Evolutionary conservation across 768 basidiomycete genomes (phyloP).

Genomic region (Trametes maxima): DNA sequence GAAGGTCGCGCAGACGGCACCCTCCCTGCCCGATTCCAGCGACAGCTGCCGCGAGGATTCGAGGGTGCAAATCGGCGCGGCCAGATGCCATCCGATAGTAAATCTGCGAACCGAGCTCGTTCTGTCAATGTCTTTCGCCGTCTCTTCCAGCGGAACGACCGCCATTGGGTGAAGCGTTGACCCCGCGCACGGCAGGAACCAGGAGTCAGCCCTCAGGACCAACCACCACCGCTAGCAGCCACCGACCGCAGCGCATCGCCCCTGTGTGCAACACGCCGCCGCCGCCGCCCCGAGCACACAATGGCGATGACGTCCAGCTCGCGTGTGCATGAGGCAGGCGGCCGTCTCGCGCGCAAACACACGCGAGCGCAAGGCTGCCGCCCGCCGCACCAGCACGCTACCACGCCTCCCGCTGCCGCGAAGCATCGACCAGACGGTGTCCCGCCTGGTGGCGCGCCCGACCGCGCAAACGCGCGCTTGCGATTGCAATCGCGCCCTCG

Average conservation of each 20-base stretch:
- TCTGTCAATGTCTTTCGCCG: conserved; percentile 3
- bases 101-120: conserved; percentile 9
- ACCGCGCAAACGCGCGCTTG: conserved; percentile 8
- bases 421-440: conserved; percentile 15
- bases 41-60: conserved; percentile 19
- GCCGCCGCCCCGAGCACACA: too few species aligned
- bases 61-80: conserved; percentile 23
- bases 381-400: neutral
- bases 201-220: neutral
- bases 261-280: neutral
- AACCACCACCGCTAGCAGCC: neutral
- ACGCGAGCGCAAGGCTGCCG: neutral
- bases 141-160: conserved; percentile 5
- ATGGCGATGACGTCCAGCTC: too few species aligned
- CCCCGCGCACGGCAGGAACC: neutral
- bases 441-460: conserved; percentile 10
- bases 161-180: conserved; percentile 15
- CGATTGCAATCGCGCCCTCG: conserved; percentile 17
- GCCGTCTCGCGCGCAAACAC: neutral
- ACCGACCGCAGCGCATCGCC: neutral
- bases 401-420: conserved; percentile 12
- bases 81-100: conserved; percentile 26
- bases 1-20: conserved; percentile 1
- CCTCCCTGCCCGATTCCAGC: neutral
- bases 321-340: neutral